These are phyloP conservation scores for Pseudocercospora ulei DNA, from an alignment of 2,329 filamentous ascomycete genomes.

Conservation along the genomic window DNA sequence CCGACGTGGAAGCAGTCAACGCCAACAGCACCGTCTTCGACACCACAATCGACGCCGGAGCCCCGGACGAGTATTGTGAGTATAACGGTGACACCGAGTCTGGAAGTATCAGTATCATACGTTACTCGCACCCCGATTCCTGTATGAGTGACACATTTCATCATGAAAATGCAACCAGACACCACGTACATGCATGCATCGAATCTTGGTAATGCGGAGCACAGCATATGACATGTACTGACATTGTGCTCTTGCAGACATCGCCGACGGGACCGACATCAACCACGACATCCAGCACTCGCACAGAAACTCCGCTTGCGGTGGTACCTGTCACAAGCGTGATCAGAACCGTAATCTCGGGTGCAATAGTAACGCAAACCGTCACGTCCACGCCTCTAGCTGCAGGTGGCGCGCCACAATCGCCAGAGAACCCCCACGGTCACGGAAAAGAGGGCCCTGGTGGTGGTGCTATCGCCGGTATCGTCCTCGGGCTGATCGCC, in stretches of 20 bases:
- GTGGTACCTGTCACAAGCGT: constrained; percentile 33
- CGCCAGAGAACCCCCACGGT: constrained; percentile 20
- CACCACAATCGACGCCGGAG: constrained; percentile 20
- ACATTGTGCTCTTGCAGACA: constrained; percentile 11
- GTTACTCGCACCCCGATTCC: constrained; percentile 21
- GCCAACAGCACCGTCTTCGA: constrained; percentile 19
- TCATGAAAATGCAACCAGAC: constrained; percentile 18
- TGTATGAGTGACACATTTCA: constrained; percentile 27
- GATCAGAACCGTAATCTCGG: constrained; percentile 39
- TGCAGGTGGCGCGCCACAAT: constrained; percentile 17
- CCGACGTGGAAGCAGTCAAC: constrained; percentile 21
- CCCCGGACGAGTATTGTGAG: constrained; percentile 28
- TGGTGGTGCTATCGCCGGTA: constrained; percentile 38
- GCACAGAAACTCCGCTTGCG: constrained; percentile 19
- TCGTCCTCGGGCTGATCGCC: constrained; percentile 39
- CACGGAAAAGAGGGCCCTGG: constrained; percentile 29
- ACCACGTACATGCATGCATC: constrained; percentile 10
- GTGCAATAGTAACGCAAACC: constrained; percentile 39
- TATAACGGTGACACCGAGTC: constrained; percentile 26
- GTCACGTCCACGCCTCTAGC: constrained; percentile 36
- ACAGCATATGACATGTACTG: constrained; percentile 18
- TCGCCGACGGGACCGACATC: constrained; percentile 11
- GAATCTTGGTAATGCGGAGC: constrained; percentile 9
- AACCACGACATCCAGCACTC: constrained; percentile 22
- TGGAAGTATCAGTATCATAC: constrained; percentile 26